These are phyloP conservation scores for Cyclospora cayetanensis DNA, from an alignment of 169 alveolate species.

Conservation along the genomic window DNA sequence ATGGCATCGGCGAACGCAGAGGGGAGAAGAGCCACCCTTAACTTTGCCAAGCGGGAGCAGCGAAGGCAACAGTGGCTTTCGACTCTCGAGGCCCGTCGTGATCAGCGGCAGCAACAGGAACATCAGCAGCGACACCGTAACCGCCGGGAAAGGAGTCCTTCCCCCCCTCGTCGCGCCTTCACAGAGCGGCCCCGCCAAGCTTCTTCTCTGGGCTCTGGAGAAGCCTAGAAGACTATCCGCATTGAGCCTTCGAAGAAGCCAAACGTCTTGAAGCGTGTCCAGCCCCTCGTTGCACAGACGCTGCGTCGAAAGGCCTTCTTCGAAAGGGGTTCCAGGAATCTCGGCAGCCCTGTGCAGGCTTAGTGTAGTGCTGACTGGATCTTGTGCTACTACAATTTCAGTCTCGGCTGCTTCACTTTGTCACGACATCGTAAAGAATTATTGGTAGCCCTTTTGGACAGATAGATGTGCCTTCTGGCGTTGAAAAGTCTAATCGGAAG, in stretches of 20 bases:
- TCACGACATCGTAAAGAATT: no score
- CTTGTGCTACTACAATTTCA: no score
- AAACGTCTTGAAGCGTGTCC: not conserved
- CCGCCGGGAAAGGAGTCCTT: conserved; percentile 56
- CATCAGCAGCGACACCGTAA: conserved; percentile 34
- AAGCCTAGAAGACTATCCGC: not conserved
- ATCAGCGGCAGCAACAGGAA: conserved; percentile 46
- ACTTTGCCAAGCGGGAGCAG: conserved; percentile 68
- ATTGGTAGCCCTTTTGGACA: no score
- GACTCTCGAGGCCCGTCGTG: conserved; percentile 67
- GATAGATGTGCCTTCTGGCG: no score
- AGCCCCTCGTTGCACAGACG: not conserved
- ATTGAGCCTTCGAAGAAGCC: not conserved
- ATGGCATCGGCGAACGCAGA: not conserved
- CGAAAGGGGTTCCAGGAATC: no score
- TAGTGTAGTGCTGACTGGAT: no score
- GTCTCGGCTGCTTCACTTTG: no score
- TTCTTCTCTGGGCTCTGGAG: not conserved
- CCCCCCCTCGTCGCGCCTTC: conserved; percentile 62
- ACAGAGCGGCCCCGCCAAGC: conserved; percentile 44
- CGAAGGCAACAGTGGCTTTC: conserved; percentile 65
- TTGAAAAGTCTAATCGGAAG: no score
- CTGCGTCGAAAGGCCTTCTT: no score
- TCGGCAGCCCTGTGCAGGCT: no score
- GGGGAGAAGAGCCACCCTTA: conserved; percentile 29